These are phyloP conservation scores for Raddia guianensis DNA, from an alignment of 176 grass and related monocot species.

Conservation along the genomic window DNA sequence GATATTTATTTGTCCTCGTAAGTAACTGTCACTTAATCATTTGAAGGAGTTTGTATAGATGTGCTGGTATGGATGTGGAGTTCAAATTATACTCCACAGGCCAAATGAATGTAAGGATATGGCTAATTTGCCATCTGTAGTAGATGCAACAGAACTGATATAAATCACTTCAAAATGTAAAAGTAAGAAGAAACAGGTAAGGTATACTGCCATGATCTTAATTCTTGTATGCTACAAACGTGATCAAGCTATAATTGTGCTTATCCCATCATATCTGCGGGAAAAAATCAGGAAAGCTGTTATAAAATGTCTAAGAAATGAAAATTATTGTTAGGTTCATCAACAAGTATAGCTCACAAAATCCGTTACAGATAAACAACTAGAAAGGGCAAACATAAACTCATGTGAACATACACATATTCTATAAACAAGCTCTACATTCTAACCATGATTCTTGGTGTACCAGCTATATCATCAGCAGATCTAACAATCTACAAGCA, in stretches of 20 bases:
- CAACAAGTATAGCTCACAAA: neutral
- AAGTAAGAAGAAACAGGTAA: neutral
- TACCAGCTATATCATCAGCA: neutral
- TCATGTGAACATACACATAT: neutral
- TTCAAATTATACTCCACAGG: neutral
- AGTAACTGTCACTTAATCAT: neutral
- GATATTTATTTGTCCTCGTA: too few species aligned
- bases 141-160: conserved; percentile 13
- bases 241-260: neutral
- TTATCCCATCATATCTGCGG: neutral
- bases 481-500: neutral
- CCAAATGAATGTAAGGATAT: neutral
- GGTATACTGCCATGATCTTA: neutral
- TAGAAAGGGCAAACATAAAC: neutral
- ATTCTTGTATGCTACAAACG: neutral
- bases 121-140: neutral
- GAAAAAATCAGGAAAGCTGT: neutral
- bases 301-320: neutral
- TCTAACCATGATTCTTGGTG: neutral
- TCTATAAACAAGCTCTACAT: neutral
- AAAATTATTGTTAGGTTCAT: neutral
- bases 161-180: neutral
- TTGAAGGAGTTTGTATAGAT: neutral
- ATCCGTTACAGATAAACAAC: neutral
- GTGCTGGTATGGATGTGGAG: neutral